Conservation (phyloP, 176 grass and related monocot genomes). For the Ensete ventricosum region DNA sequence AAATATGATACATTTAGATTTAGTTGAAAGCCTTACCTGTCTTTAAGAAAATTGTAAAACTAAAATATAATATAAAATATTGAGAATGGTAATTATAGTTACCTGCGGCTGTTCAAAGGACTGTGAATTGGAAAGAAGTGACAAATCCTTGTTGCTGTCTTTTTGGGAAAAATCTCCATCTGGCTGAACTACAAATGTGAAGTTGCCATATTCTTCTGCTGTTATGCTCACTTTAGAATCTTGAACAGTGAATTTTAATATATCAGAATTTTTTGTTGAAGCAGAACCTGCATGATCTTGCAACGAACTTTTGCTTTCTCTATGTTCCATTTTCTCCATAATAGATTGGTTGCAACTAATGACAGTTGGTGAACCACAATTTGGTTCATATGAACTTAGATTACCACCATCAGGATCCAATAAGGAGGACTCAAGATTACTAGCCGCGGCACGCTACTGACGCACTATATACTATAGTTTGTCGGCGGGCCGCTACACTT, state of each 20-base stretch:
- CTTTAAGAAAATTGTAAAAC: not conserved
- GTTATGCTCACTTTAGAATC: slow-evolving; percentile 34
- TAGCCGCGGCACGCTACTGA: no score
- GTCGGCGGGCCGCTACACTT: no score
- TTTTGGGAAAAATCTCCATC: slow-evolving; percentile 43
- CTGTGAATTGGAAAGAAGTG: slow-evolving; percentile 34
- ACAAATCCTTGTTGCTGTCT: slow-evolving; percentile 45
- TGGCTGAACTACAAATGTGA: slow-evolving; percentile 71
- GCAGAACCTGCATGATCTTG: slow-evolving; percentile 33
- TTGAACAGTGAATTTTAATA: slow-evolving; percentile 9
- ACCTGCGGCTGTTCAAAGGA: slow-evolving; percentile 44
- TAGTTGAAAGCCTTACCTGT: not conserved
- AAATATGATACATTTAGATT: not conserved
- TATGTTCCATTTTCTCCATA: slow-evolving; percentile 25
- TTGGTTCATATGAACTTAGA: slow-evolving; percentile 31
- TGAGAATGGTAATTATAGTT: not conserved
- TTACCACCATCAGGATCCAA: slow-evolving; percentile 23
- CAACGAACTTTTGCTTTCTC: slow-evolving; percentile 21
- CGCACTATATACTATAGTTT: no score
- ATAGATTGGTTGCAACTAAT: slow-evolving; percentile 45
- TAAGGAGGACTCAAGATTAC: slow-evolving; percentile 8
- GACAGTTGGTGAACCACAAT: slow-evolving; percentile 62
- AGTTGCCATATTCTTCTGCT: slow-evolving; percentile 62
- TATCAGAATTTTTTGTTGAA: slow-evolving; percentile 23
- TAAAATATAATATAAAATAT: not conserved